These are phyloP conservation scores for Psophocarpus tetragonolobus DNA, from an alignment of 306 rosid species.

Conservation along the genomic window DNA sequence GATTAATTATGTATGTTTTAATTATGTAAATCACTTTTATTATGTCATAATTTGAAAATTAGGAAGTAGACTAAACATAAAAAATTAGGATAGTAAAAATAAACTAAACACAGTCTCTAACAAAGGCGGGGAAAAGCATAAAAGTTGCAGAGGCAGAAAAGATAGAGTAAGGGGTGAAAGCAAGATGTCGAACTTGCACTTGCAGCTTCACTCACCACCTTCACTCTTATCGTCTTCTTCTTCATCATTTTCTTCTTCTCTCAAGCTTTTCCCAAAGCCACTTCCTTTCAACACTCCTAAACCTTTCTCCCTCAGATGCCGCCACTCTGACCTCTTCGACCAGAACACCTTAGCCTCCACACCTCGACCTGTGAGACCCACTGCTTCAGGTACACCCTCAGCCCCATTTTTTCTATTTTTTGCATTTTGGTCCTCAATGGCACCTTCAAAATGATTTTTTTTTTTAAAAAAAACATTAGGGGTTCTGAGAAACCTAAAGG, in stretches of 20 bases:
- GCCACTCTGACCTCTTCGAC: conserved; percentile 59
- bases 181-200: conserved; percentile 41
- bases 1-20: no score
- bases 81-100: background rate
- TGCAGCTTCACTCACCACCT: conserved; percentile 42
- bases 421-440: background rate
- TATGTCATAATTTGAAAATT: no score
- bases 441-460: background rate
- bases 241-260: conserved; percentile 31
- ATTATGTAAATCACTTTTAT: no score
- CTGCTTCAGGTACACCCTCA: conserved; percentile 47
- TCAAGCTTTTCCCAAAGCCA: conserved; percentile 19
- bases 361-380: background rate
- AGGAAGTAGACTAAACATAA: no score
- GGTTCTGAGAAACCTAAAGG: background rate
- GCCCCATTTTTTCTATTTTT: background rate
- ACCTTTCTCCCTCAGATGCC: conserved; percentile 51
- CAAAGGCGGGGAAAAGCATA: background rate
- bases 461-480: background rate
- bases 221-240: conserved; percentile 4
- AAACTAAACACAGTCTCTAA: background rate
- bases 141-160: background rate
- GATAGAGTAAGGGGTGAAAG: background rate
- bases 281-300: conserved; percentile 29
- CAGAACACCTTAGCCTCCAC: conserved; percentile 40